Base-by-base conservation (phyloP, 352 stramenopile species). In the Globisporangium nunn region DNA sequence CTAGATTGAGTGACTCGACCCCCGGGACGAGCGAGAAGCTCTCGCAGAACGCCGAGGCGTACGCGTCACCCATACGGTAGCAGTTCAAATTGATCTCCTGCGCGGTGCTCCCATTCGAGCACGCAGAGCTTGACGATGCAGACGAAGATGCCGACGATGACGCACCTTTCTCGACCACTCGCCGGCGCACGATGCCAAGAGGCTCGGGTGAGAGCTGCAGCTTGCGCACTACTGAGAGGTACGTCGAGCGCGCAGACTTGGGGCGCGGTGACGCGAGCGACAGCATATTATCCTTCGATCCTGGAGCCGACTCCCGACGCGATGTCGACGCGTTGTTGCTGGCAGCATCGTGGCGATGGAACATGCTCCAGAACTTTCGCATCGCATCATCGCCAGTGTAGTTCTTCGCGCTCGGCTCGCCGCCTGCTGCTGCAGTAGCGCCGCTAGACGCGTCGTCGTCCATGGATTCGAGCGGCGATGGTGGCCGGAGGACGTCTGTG, bases 71-170 rank as follows among this genome's bases (percentile, higher is more conserved):
- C 68, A 90, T 89, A 41, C 64, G 64, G 49, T 86, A 90, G 58
- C 72, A 81, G 61, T 78, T 89, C 47, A 83, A 43, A n/a, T 85
- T 87, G 50, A 87, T 75, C 59, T 87, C 79, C 49, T 89, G 74
- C 1, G 54, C 45, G 5, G 71, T 81, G 33, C 52, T 82, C 3
- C 75, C 76, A 8, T 56, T 71, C 2, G 71, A 65, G 51, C 57
- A 66, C 55, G 58, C 50, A 2, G 67, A 68, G 8, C 64, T 73
- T 2, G 70, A 70, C 10, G 70, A 70, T 14, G 56, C 59, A 5
- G 66, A 74, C 11, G 68, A 63, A 7, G 70, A 66, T 1, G 45
- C 48, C 12, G 64, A 75, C 12, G 68, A 61, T 7, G 70, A 68
- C 4, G 54, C 50, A 3, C 67, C 62, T 59, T 86, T 87, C 45